Conservation (phyloP, 257 asterid genomes). For the Petunia axillaris region DNA sequence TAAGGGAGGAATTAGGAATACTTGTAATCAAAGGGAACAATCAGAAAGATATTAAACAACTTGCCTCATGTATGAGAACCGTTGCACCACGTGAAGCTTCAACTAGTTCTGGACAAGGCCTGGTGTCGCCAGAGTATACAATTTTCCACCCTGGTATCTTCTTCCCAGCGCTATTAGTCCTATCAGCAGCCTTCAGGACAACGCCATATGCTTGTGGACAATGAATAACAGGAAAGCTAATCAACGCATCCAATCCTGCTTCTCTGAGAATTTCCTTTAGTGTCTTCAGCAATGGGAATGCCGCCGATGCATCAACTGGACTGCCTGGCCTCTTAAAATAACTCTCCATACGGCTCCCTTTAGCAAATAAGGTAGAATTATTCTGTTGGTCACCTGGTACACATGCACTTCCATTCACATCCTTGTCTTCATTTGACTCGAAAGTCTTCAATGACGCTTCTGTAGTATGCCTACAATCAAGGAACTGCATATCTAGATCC, state of each 20-base stretch:
- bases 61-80: slow-evolving; percentile 85
- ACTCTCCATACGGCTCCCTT: slow-evolving; percentile 82
- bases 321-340: slow-evolving; percentile 58
- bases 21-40: background rate
- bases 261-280: slow-evolving; percentile 55
- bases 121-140: slow-evolving; percentile 95
- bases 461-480: slow-evolving; percentile 75
- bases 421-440: slow-evolving; percentile 40
- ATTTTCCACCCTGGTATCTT: slow-evolving; percentile 88
- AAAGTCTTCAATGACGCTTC: slow-evolving; percentile 57
- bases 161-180: slow-evolving; percentile 59
- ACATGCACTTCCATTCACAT: slow-evolving; percentile 30
- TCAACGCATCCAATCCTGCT: slow-evolving; percentile 69
- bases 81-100: slow-evolving; percentile 79
- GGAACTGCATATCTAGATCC: slow-evolving; percentile 90
- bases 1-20: background rate
- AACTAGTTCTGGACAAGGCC: slow-evolving; percentile 90
- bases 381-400: slow-evolving; percentile 26
- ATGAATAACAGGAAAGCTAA: slow-evolving; percentile 86
- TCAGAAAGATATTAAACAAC: slow-evolving; percentile 10
- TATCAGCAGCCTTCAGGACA: slow-evolving; percentile 58
- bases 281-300: slow-evolving; percentile 47
- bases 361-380: slow-evolving; percentile 52
- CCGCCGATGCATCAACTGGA: slow-evolving; percentile 44
- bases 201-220: slow-evolving; percentile 90